These are phyloP conservation scores for Handroanthus guayacan DNA, from an alignment of 257 asterid species.

Conservation along the genomic window DNA sequence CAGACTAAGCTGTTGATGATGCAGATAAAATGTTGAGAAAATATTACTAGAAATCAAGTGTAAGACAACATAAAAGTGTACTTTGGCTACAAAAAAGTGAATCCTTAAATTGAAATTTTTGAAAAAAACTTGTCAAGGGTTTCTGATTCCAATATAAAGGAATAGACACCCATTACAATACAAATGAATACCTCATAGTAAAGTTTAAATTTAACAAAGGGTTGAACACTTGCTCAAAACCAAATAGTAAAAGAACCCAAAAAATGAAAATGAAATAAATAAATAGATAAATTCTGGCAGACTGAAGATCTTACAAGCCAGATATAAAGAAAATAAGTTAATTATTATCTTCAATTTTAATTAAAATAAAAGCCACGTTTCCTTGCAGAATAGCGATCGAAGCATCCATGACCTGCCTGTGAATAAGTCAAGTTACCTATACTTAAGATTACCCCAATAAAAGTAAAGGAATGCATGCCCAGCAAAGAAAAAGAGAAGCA, in stretches of 20 bases:
- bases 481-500: not conserved
- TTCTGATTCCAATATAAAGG: not conserved
- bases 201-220: not conserved
- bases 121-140: not conserved
- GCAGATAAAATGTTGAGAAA: not conserved
- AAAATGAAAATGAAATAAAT: not conserved
- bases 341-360: not conserved
- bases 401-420: constrained; percentile 18
- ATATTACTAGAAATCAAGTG: not conserved
- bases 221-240: constrained; percentile 5
- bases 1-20: not conserved
- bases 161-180: not conserved
- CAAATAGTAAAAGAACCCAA: not conserved
- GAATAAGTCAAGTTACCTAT: constrained; percentile 19
- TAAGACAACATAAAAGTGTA: not conserved
- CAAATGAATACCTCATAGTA: not conserved
- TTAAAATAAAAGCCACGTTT: not conserved
- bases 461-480: not conserved
- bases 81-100: not conserved
- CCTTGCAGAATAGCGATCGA: not conserved
- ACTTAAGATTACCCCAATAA: not conserved
- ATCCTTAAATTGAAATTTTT: not conserved
- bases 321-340: not conserved
- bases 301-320: constrained; percentile 3
- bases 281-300: not conserved